Percentiles rank a stretch among this genome's conserved stretches.
Conservation (phyloP, 2,329 filamentous ascomycete species). For the Cladophialophora yegresii region DNA sequence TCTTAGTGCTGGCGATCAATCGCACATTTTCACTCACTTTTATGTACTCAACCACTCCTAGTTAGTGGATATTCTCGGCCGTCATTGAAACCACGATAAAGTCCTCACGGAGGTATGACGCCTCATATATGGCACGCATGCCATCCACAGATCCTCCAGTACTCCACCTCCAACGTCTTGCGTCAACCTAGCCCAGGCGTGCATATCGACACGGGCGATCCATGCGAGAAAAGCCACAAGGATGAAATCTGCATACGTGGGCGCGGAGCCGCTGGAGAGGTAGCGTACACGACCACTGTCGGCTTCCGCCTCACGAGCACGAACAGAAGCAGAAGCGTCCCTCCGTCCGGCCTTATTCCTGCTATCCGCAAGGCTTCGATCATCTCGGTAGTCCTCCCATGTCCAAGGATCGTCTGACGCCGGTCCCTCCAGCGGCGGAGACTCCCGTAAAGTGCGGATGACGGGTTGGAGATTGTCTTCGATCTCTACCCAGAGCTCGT, state of each 20-base stretch:
- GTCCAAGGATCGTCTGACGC: background rate
- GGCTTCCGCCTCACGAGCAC: background rate
- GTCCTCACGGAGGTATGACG: background rate
- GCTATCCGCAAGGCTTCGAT: background rate
- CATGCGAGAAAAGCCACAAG: slow-evolving; percentile 20
- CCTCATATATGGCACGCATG: slow-evolving; percentile 6
- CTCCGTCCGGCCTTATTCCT: background rate
- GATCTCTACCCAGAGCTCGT: slow-evolving; percentile 11
- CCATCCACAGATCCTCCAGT: slow-evolving; percentile 11
- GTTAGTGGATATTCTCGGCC: too few relatives aligned
- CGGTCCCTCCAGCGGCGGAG: background rate
- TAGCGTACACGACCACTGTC: background rate
- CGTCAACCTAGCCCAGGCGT: slow-evolving; percentile 7
- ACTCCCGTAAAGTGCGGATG: background rate
- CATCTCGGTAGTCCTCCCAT: background rate
- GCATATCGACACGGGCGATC: slow-evolving; percentile 16
- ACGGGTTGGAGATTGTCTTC: background rate
- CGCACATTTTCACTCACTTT: too few relatives aligned
- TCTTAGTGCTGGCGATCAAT: too few relatives aligned
- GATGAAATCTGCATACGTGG: slow-evolving; percentile 17
- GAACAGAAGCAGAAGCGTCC: too few relatives aligned
- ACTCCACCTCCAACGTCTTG: slow-evolving; percentile 1
- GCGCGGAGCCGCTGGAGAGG: background rate
- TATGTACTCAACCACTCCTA: too few relatives aligned
- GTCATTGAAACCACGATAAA: slow-evolving; percentile 7